Percentiles rank a stretch among this genome's conserved stretches.
Evolutionary conservation across 805 yeast genomes (phyloP).

Genomic region (Yarrowia osloensis): DNA sequence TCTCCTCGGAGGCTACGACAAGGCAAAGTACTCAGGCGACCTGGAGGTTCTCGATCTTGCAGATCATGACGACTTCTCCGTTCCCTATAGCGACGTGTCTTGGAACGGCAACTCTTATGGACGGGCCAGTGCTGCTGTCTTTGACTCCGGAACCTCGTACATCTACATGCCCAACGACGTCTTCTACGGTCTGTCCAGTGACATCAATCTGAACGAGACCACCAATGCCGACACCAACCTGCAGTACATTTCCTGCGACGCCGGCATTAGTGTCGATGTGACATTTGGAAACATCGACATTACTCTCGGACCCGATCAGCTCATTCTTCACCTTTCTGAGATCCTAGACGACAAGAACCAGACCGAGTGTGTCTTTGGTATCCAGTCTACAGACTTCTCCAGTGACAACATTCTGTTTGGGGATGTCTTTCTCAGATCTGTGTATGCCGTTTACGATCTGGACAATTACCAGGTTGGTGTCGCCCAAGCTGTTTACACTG

Average conservation of each 20-base stretch:
- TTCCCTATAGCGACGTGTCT: slow-evolving; percentile 33
- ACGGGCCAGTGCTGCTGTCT: slow-evolving; percentile 43
- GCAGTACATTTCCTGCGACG: slow-evolving; percentile 21
- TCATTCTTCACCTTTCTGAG: background rate
- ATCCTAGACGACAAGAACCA: background rate
- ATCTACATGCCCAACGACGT: slow-evolving; percentile 49
- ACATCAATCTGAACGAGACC: background rate
- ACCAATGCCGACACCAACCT: slow-evolving; percentile 27
- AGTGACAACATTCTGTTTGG: slow-evolving; percentile 46
- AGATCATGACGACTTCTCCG: slow-evolving; percentile 34
- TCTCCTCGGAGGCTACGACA: slow-evolving; percentile 48
- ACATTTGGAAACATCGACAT: slow-evolving; percentile 7
- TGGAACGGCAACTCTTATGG: slow-evolving; percentile 1
- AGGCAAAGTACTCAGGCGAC: slow-evolving; percentile 45
- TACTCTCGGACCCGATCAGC: background rate
- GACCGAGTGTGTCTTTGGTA: slow-evolving; percentile 37
- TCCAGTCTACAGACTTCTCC: slow-evolving; percentile 39
- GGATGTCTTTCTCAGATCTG: slow-evolving; percentile 63
- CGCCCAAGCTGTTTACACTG: slow-evolving; percentile 3
- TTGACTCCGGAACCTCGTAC: slow-evolving; percentile 61
- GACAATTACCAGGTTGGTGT: slow-evolving; percentile 44
- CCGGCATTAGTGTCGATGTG: slow-evolving; percentile 32
- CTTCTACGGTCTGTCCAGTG: background rate
- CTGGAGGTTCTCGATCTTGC: slow-evolving; percentile 39
- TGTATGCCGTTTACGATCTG: slow-evolving; percentile 67